Percentiles rank a stretch among this genome's conserved stretches.
These are phyloP conservation scores for Aspergillus ochraceoroseus DNA, from an alignment of 2,329 filamentous ascomycete genomes.

Conservation along the genomic window DNA sequence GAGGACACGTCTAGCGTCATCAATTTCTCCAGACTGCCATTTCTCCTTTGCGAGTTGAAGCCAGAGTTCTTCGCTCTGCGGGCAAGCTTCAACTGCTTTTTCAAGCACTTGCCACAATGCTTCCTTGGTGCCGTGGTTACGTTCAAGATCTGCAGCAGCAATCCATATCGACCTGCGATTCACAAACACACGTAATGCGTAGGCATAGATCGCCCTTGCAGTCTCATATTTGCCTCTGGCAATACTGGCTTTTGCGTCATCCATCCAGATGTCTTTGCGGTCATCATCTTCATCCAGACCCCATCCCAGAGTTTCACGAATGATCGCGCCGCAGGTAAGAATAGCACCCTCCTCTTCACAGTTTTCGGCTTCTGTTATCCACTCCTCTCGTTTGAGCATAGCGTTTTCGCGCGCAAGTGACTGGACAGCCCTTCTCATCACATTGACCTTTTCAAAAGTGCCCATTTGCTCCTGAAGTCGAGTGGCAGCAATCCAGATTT, in stretches of 20 bases:
- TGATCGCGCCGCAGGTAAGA: constrained; percentile 81
- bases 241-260: constrained; percentile 81
- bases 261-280: constrained; percentile 90
- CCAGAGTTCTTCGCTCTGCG: constrained; percentile 87
- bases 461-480: constrained; percentile 86
- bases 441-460: constrained; percentile 71
- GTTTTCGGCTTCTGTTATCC: constrained; percentile 90
- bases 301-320: constrained; percentile 89
- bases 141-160: constrained; percentile 83
- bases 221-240: constrained; percentile 80
- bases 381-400: constrained; percentile 96
- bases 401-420: constrained; percentile 84
- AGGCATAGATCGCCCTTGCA: constrained; percentile 87
- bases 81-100: constrained; percentile 89
- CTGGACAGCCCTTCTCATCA: constrained; percentile 92
- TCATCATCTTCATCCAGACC: constrained; percentile 93
- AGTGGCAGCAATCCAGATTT: constrained; percentile 95
- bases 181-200: constrained; percentile 82
- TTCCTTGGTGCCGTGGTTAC: constrained; percentile 79
- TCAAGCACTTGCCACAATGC: constrained; percentile 80
- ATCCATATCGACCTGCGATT: constrained; percentile 86
- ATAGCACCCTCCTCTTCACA: constrained; percentile 89
- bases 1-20: constrained; percentile 79
- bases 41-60: constrained; percentile 94
- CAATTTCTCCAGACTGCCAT: constrained; percentile 80